Base-by-base conservation (phyloP, 148 eudicot species). In the Cornus controversa region DNA sequence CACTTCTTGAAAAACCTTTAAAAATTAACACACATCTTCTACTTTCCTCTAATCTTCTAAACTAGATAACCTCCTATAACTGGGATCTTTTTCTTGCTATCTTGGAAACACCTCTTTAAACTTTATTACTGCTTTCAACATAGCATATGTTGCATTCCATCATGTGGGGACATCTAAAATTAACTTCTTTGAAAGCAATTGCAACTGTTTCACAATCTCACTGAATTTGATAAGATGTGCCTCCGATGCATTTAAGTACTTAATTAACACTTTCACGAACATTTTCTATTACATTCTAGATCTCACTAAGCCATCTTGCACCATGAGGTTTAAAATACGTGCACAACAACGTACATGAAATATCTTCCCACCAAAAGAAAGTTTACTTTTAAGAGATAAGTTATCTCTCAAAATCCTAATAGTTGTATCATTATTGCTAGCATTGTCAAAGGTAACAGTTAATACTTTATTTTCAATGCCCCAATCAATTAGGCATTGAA, bases 191-290 rank as follows among this genome's bases (percentile, higher is more conserved):
- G 29, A 67, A 63, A 69, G 37, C 15, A 75, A 42, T 26, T 75
- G 31, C 29, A 75, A 8, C 4, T 75, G 77, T 42, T 75, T 75
- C 23, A 4, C 36, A 40, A 75, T 75, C 1, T 42, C 40, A 75
- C 57, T 47, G 4, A 75, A 75, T 37, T 65, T 65, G 25, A 11
- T 64, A 6, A 65, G 57, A 34, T 13, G 24, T 34, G 23, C 10
- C n/a, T 75, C 68, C 8, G 68, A 62, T 14, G 25, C 28, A 1
- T n/a, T 37, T 11, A 74, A 57, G 16, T 20, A 34, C 20, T 57
- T n/a, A n/a, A n/a, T 63, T n/a, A 4, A 74, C 28, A 8, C 15
- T 67, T 34, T 65, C 70, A 3, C 34, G 23, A 65, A 75, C 70
- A 65, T n/a, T 34, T 20, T 27, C 24, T 63, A 63, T 65, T 4